Percentiles rank a stretch among this genome's conserved stretches.
phyloP scores from a whole-genome alignment of 2,329 filamentous ascomycete species.

The Alternaria viburni region DNA sequence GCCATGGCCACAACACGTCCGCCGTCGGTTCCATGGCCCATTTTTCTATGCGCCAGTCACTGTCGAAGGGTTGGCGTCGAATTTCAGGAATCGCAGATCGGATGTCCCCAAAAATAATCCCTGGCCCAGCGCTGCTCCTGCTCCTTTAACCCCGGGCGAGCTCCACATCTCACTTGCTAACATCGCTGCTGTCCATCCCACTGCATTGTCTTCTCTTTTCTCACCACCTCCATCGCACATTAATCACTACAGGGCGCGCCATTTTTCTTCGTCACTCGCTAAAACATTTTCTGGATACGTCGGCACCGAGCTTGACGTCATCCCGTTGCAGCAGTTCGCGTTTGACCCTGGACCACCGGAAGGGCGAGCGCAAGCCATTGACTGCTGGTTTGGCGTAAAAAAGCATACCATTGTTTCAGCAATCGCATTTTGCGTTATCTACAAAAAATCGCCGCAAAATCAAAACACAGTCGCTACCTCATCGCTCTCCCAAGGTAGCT shows the following conservation, averaged over 20 bases:
- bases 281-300: neutral
- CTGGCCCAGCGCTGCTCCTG: constrained; percentile 13
- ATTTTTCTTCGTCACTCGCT: constrained; percentile 5
- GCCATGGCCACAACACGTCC: constrained; percentile 14
- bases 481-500: neutral
- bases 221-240: neutral
- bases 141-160: constrained; percentile 21
- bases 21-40: constrained; percentile 19
- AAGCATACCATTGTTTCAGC: constrained; percentile 1
- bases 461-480: neutral
- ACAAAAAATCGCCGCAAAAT: neutral
- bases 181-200: constrained; percentile 2
- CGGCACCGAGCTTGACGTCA: constrained; percentile 12
- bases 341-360: neutral
- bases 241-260: neutral
- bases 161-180: constrained; percentile 15
- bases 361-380: constrained; percentile 7
- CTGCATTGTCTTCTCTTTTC: neutral
- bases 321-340: constrained; percentile 1
- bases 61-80: constrained; percentile 12
- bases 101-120: constrained; percentile 26
- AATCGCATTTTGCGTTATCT: neutral
- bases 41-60: constrained; percentile 19
- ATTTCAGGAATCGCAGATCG: constrained; percentile 28
- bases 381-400: neutral